These are phyloP conservation scores for Tylopilus vinaceipallidus DNA, from an alignment of 768 basidiomycete genomes.

Conservation along the genomic window DNA sequence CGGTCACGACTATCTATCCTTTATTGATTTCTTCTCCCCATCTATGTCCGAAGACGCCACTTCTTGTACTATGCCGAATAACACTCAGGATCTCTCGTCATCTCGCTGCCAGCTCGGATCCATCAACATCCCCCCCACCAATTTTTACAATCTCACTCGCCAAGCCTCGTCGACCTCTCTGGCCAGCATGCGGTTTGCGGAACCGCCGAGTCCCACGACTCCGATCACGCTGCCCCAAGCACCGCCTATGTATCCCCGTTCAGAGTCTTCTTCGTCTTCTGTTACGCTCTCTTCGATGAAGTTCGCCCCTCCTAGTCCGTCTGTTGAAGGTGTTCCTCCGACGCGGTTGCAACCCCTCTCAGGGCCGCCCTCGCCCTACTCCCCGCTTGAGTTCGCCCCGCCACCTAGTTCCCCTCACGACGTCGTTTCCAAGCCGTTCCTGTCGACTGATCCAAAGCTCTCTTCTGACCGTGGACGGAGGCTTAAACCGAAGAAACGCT, in stretches of 20 bases:
- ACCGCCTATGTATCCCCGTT: constrained; percentile 9
- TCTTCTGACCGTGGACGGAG: constrained; percentile 36
- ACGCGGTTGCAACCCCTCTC: constrained; percentile 17
- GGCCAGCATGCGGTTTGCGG: constrained; percentile 33
- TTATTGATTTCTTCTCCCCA: constrained; percentile 45
- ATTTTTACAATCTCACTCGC: constrained; percentile 14
- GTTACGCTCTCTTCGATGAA: constrained; percentile 27
- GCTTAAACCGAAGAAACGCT: constrained; percentile 24
- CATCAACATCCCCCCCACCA: constrained; percentile 19
- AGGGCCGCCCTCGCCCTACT: constrained; percentile 28
- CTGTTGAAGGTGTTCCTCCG: constrained; percentile 10
- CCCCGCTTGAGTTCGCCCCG: constrained; percentile 31
- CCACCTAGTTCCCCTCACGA: constrained; percentile 9
- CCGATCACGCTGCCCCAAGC: neutral
- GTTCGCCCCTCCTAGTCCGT: constrained; percentile 30
- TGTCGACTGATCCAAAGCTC: constrained; percentile 48
- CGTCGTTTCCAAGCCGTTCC: constrained; percentile 36
- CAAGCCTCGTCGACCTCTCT: constrained; percentile 26
- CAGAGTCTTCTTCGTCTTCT: constrained; percentile 15
- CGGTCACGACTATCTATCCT: constrained; percentile 42
- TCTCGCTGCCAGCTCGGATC: constrained; percentile 18
- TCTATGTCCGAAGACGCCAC: constrained; percentile 17
- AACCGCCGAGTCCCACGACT: constrained; percentile 28
- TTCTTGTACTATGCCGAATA: constrained; percentile 3
- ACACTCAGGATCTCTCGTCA: neutral